These are phyloP conservation scores for Ganoderma meredithae DNA, from an alignment of 1,284 basidiomycete genomes.

Conservation along the genomic window DNA sequence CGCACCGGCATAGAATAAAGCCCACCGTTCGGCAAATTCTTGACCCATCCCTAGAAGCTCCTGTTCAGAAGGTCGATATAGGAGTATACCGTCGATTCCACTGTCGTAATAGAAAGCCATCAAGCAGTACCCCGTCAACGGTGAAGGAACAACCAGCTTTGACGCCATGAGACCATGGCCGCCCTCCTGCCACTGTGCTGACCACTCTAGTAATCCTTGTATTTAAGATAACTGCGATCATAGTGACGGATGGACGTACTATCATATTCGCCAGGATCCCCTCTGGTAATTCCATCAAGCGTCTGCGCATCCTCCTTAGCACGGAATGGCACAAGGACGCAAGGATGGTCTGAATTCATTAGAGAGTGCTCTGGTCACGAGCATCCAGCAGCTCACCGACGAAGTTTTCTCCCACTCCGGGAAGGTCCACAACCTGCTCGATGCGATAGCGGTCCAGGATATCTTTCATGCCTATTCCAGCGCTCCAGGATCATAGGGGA, in stretches of 20 bases:
- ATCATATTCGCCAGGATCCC: slow-evolving; percentile 42
- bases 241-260: slow-evolving; percentile 34
- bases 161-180: slow-evolving; percentile 55
- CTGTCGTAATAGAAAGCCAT: slow-evolving; percentile 35
- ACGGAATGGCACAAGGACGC: slow-evolving; percentile 43
- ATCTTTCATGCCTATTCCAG: slow-evolving; percentile 40
- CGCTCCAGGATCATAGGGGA: slow-evolving; percentile 42
- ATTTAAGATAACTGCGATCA: no score
- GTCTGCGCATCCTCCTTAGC: slow-evolving; percentile 47
- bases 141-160: slow-evolving; percentile 48
- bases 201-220: slow-evolving; percentile 40
- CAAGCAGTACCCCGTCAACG: no score
- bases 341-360: slow-evolving; percentile 56
- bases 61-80: slow-evolving; percentile 50
- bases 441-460: slow-evolving; percentile 53
- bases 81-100: slow-evolving; percentile 52
- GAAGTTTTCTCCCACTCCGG: slow-evolving; percentile 66
- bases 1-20: slow-evolving; percentile 45
- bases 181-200: slow-evolving; percentile 48
- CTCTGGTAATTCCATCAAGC: slow-evolving; percentile 52
- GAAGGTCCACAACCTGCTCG: slow-evolving; percentile 52
- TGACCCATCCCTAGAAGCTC: slow-evolving; percentile 54
- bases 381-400: slow-evolving; percentile 45
- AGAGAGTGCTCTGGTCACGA: no score
- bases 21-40: slow-evolving; percentile 49